Evolutionary conservation across 2,329 filamentous ascomycete species (phyloP).

Genomic region (Xylariaceae sp.): DNA sequence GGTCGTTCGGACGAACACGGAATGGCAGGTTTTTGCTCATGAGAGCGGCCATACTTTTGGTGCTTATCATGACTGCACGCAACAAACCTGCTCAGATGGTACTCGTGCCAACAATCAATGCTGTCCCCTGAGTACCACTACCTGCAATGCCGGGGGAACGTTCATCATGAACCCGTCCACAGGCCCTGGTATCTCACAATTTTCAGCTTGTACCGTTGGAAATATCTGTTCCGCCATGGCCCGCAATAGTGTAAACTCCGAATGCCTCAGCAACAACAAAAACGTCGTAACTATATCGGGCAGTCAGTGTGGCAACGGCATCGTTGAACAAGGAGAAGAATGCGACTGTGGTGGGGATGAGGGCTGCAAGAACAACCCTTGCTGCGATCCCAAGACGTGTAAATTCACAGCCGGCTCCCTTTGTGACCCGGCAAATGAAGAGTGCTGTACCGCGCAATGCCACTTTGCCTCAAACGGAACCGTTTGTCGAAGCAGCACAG

Average conservation of each 20-base stretch:
- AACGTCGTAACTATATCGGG: slow-evolving; percentile 76
- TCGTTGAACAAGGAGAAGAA: slow-evolving; percentile 89
- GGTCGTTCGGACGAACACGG: slow-evolving; percentile 72
- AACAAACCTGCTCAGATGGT: slow-evolving; percentile 58
- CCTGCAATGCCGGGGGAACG: slow-evolving; percentile 69
- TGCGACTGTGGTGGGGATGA: slow-evolving; percentile 84
- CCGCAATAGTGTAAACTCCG: slow-evolving; percentile 67
- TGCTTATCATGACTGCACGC: slow-evolving; percentile 86
- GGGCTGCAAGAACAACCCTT: slow-evolving; percentile 68
- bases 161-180: slow-evolving; percentile 98
- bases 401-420: slow-evolving; percentile 70
- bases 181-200: slow-evolving; percentile 62
- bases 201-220: slow-evolving; percentile 84
- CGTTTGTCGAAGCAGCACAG: slow-evolving; percentile 74
- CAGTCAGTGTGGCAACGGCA: slow-evolving; percentile 90
- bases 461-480: slow-evolving; percentile 61
- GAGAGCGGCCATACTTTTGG: slow-evolving; percentile 93
- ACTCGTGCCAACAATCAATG: slow-evolving; percentile 55
- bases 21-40: slow-evolving; percentile 96
- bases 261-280: slow-evolving; percentile 79
- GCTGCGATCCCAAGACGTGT: slow-evolving; percentile 84
- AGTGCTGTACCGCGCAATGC: slow-evolving; percentile 67
- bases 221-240: slow-evolving; percentile 88
- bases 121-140: slow-evolving; percentile 65
- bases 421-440: slow-evolving; percentile 77